Conservation (phyloP, 208 protist species). For the Leishmania gerbilli region DNA sequence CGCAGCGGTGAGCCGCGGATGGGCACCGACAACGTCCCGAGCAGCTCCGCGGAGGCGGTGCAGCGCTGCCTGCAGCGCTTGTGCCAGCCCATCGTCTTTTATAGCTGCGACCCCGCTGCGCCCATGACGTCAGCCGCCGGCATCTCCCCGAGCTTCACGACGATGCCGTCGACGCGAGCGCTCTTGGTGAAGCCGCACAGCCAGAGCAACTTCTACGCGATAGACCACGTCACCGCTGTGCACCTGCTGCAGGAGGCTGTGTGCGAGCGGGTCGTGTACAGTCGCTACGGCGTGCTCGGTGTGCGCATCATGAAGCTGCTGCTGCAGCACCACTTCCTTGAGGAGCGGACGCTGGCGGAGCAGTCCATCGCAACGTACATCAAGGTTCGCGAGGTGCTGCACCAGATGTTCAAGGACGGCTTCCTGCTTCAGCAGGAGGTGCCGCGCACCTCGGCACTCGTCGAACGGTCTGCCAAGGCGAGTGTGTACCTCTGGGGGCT, state of each 20-base stretch:
- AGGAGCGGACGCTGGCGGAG: conserved; percentile 82
- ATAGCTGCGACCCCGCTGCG: conserved; percentile 10
- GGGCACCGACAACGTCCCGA: neutral
- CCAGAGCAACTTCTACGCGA: conserved; percentile 17
- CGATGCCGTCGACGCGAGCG: conserved; percentile 10
- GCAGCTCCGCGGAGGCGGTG: conserved; percentile 26
- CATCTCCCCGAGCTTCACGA: neutral
- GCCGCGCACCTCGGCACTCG: conserved; percentile 41
- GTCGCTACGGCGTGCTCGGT: conserved; percentile 76
- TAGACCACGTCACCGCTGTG: conserved; percentile 35
- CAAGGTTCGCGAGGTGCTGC: conserved; percentile 65
- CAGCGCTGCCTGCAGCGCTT: conserved; percentile 28
- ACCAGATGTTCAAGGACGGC: conserved; percentile 80
- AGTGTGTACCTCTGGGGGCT: conserved; percentile 72
- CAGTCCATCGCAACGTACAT: conserved; percentile 72
- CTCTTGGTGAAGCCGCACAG: conserved; percentile 20
- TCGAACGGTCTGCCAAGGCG: conserved; percentile 58
- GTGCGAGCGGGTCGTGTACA: conserved; percentile 75
- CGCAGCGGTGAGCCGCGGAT: conserved; percentile 16
- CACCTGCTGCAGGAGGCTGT: conserved; percentile 47
- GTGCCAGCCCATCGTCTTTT: conserved; percentile 32
- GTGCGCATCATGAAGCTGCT: conserved; percentile 83
- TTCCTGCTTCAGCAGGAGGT: conserved; percentile 74
- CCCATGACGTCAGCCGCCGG: conserved; percentile 6
- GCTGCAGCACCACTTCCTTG: conserved; percentile 64